phyloP scores from a whole-genome alignment of 768 basidiomycete species.

The Amanita jacksonii region DNA sequence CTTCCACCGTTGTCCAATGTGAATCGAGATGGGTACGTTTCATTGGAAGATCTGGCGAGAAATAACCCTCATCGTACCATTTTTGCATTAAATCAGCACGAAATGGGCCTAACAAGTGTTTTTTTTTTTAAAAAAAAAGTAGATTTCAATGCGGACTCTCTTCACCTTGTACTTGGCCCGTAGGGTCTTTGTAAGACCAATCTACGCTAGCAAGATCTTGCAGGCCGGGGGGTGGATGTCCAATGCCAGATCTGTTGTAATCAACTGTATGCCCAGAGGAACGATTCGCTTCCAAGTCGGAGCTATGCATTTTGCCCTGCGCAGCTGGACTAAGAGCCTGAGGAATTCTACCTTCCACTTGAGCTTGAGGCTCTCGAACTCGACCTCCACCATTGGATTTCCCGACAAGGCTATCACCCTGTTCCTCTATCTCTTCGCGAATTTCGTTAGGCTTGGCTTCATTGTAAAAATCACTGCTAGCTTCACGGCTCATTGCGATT shows the following conservation, averaged over 20 bases:
- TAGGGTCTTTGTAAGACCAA: conserved; percentile 91
- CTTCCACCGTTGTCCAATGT: conserved; percentile 59
- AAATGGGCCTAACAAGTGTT: conserved; percentile 74
- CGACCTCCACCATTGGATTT: background rate
- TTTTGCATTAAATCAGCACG: conserved; percentile 86
- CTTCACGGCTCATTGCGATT: conserved; percentile 26
- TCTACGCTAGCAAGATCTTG: conserved; percentile 53
- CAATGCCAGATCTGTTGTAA: conserved; percentile 6
- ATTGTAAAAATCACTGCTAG: conserved; percentile 27
- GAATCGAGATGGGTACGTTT: conserved; percentile 65
- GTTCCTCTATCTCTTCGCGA: conserved; percentile 49
- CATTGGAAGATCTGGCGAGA: conserved; percentile 73
- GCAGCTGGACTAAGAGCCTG: no score
- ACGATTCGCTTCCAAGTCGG: background rate
- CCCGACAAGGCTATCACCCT: conserved; percentile 5
- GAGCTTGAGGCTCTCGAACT: background rate
- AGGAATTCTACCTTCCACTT: background rate
- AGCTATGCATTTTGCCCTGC: background rate
- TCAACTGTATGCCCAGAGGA: conserved; percentile 9
- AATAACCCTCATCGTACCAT: conserved; percentile 90
- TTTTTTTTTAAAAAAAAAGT: background rate
- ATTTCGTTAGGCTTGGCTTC: conserved; percentile 39
- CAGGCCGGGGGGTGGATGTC: conserved; percentile 25
- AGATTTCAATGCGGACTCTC: conserved; percentile 7
- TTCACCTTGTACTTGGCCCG: conserved; percentile 85